Base-by-base conservation (phyloP, 2,329 filamentous ascomycete genomes). In the Sclerotinia borealis region DNA sequence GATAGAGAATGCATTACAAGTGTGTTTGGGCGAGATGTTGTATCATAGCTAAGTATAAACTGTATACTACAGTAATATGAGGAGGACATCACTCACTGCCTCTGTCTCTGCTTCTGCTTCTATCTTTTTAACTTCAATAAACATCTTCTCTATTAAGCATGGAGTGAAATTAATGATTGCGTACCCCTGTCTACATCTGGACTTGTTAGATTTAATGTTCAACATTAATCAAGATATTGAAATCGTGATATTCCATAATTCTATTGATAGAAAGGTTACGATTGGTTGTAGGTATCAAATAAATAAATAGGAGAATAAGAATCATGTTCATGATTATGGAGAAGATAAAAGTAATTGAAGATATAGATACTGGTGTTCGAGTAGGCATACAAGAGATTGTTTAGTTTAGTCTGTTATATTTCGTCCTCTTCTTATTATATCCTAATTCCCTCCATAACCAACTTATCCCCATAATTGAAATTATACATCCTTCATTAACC, bases 261-360 rank as follows among this genome's bases (percentile, higher is more conserved):
- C 56, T 59, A 59, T 59, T 47, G 56, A 59, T 59, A 59, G 56
- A 48, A 47, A 36, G 5, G 34, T 27, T 15, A 19, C 13, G 25
- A 25, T 29, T 37, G 56, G 29, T 13, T 25, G 31, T 19, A 43
- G 36, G 39, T 41, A 47, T 27, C 48, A 34, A 13, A 48, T 37
- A 27, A 22, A 25, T 13, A n/a, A 25, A 49, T 49, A 49, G 47
- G 47, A 49, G 47, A 49, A 27, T 10, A 25, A 27, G n/a, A n/a
- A n/a, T n/a, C n/a, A n/a, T n/a, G n/a, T n/a, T n/a, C n/a, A n/a
- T n/a, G n/a, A n/a, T n/a, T n/a, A n/a, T n/a, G n/a, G n/a, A n/a
- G n/a, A n/a, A n/a, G n/a, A n/a, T n/a, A n/a, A n/a, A 6, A 19
- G 17, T 34, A 7, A 31, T 50, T 11, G 19, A 19, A 50, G 29